Evolutionary conservation across 2,329 filamentous ascomycete genomes (phyloP).

Genomic region (Penicillium sclerotigenum): DNA sequence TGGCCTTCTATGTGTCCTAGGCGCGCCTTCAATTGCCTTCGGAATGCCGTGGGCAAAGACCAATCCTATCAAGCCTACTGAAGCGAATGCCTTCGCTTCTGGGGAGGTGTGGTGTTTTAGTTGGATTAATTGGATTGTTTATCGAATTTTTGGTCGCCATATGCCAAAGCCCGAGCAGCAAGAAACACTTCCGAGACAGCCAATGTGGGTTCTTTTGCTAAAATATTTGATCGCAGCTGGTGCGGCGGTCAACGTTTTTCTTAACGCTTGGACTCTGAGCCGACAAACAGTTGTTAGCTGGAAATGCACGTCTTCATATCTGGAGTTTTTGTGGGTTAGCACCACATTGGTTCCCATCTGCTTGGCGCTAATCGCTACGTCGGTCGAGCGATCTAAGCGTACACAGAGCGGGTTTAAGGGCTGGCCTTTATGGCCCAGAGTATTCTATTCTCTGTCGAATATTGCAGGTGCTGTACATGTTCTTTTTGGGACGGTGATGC

Average conservation of each 20-base stretch:
- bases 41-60: neutral
- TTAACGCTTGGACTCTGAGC: neutral
- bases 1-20: neutral
- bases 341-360: neutral
- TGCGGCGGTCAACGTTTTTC: neutral
- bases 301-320: neutral
- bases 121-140: neutral
- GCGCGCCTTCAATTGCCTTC: neutral
- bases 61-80: neutral
- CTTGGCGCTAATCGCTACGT: neutral
- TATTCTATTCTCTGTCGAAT: neutral
- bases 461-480: neutral
- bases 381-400: neutral
- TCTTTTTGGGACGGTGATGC: neutral
- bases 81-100: neutral
- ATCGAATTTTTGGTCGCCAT: neutral
- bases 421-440: neutral
- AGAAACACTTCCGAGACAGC: neutral
- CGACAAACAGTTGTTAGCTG: neutral
- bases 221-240: neutral
- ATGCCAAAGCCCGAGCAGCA: neutral
- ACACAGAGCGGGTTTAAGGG: neutral
- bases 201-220: neutral
- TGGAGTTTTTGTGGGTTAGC: neutral
- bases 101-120: neutral